Evolutionary conservation across 305 asterid genomes (phyloP).

Genomic region (Fraxinus sp.): DNA sequence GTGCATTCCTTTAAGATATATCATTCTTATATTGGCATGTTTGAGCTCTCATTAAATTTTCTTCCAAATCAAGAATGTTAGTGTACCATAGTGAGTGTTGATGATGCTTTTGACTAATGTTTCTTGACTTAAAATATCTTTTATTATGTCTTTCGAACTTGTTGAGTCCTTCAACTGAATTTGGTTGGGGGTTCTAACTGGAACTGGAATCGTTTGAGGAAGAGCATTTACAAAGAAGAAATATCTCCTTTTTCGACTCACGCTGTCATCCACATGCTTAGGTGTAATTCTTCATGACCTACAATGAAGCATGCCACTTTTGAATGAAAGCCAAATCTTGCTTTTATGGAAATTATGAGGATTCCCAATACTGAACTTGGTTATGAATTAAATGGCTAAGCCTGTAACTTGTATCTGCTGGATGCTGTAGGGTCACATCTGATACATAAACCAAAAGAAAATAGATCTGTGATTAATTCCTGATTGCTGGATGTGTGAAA

Average conservation of each 20-base stretch:
- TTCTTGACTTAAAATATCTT: not conserved
- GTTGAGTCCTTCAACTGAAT: not conserved
- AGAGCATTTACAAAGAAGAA: not conserved
- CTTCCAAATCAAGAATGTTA: not conserved
- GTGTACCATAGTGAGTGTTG: not conserved
- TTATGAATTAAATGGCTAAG: not conserved
- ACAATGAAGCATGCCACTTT: not conserved
- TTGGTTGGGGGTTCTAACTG: not conserved
- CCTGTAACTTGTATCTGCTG: not conserved
- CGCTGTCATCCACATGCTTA: not conserved
- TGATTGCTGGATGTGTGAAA: not conserved
- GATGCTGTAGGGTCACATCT: not conserved
- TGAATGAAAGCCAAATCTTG: not conserved
- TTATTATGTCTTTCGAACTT: not conserved
- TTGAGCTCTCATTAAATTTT: not conserved
- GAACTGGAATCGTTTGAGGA: not conserved
- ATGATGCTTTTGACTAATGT: not conserved
- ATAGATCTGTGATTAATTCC: not conserved
- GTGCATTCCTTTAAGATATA: not conserved
- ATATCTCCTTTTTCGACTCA: not conserved
- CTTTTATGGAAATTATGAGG: not conserved
- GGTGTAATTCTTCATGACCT: not conserved
- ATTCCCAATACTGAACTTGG: not conserved
- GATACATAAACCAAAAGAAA: not conserved
- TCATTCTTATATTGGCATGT: not conserved